A percentile compares a stretch with the other conserved stretches of the same genome.
Evolutionary conservation across 148 eudicot genomes (phyloP).

Genomic region (Silene uniflora): DNA sequence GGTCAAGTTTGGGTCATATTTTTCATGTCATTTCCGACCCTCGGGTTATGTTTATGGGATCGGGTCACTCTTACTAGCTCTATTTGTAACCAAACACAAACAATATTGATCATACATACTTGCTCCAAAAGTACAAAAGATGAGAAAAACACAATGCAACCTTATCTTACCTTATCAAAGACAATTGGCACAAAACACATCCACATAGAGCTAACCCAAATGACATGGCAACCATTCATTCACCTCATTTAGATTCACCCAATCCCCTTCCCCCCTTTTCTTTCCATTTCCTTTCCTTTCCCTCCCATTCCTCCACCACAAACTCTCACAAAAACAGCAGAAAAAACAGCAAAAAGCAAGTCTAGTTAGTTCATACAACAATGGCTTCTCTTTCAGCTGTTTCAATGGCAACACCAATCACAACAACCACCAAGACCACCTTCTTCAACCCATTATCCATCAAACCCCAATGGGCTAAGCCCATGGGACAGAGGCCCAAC

Average conservation of each 20-base stretch:
- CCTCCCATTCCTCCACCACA: not conserved
- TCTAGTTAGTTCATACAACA: not conserved
- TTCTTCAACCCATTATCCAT: constrained; percentile 41
- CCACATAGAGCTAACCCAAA: constrained; percentile 28
- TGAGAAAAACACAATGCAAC: constrained; percentile 5
- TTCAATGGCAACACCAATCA: constrained; percentile 44
- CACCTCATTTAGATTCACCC: constrained; percentile 31
- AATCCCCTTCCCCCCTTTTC: constrained; percentile 11
- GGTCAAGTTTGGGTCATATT: too few relatives aligned
- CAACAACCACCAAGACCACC: constrained; percentile 22
- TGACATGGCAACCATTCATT: constrained; percentile 33
- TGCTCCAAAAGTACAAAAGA: not conserved
- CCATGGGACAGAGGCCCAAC: constrained; percentile 18
- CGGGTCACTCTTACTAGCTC: too few relatives aligned
- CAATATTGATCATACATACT: not conserved
- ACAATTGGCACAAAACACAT: constrained; percentile 9
- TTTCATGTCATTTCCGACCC: too few relatives aligned
- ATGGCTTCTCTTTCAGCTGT: constrained; percentile 45
- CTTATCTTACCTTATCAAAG: constrained; percentile 32
- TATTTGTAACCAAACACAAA: too few relatives aligned
- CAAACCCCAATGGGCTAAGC: constrained; percentile 18
- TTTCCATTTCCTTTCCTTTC: not conserved
- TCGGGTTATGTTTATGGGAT: too few relatives aligned
- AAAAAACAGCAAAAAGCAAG: not conserved
- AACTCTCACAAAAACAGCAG: not conserved